Base-by-base conservation (phyloP, 2,329 filamentous ascomycete genomes). In the Cladorrhinum sp. region DNA sequence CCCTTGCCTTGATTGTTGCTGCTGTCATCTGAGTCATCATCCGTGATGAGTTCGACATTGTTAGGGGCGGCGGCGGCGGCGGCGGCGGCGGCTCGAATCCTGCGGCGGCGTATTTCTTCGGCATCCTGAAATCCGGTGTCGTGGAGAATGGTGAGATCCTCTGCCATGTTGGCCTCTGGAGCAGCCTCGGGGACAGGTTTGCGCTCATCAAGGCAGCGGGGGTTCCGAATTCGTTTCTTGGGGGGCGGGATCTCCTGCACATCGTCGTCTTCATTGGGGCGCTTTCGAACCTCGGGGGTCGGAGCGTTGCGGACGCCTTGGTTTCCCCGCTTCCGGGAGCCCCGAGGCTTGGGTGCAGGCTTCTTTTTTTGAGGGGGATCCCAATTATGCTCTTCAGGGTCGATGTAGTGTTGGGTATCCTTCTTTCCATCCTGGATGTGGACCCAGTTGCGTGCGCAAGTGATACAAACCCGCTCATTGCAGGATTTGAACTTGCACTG, bases 311-410 rank as follows among this genome's bases (percentile, higher is more conserved):
- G 42, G 7, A 2, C 42, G 10, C n/a, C n/a, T 20, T 21, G 16
- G 8, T 46, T 46, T 4, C 8, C 14, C 10, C 42, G 42, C 42
- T 46, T 46, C 8, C 42, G n/a, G 14, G 10, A 12, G n/a, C 42
- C 30, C 26, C 9, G 33, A 16, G 8, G 8, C 50, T 36, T 55
- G 36, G 52, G 23, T 1, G 9, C 2, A 20, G 10, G 53, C 18
- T 60, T 58, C n/a, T 50, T 56, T 8, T 33, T 9, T 10, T 24
- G 36, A 21, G 6, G 42, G 2, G 42, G 42, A 2, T 8, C 16
- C 66, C 66, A 68, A 57, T 68, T 55, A 23, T 46, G 51, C n/a
- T 53, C 28, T 14, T 59, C 53, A n/a, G 58, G 52, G 20, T 66
- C 58, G 50, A 68, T 64, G 21, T 53, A 64, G 51, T 68, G 66